phyloP scores from a whole-genome alignment of 352 stramenopile genomes.

The Globisporangium yorkense region DNA sequence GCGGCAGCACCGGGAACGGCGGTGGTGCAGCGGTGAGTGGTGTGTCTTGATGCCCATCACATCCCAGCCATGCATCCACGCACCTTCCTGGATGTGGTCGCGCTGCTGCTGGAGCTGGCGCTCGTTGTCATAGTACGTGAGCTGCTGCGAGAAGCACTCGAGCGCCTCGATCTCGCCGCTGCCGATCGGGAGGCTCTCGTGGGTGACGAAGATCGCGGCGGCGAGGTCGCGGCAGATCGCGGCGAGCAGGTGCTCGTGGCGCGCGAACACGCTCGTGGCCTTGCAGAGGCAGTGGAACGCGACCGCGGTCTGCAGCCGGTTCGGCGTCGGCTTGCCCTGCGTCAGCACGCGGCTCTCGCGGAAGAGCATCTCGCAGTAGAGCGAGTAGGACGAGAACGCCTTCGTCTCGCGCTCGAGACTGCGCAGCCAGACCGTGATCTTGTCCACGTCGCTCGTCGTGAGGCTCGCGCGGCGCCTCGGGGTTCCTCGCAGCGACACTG shows the following conservation, averaged over 20 bases:
- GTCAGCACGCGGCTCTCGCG: constrained; percentile 50
- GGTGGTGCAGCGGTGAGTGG: neutral
- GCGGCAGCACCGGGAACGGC: neutral
- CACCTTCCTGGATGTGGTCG: constrained; percentile 42
- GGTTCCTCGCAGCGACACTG: constrained; percentile 1
- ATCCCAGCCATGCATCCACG: constrained; percentile 2
- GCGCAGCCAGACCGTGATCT: constrained; percentile 60
- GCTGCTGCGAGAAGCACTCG: constrained; percentile 46
- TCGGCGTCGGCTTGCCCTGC: constrained; percentile 56
- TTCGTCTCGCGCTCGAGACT: constrained; percentile 35
- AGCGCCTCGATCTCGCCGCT: constrained; percentile 49
- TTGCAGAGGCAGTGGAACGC: constrained; percentile 73
- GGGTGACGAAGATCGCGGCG: constrained; percentile 52
- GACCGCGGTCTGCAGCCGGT: constrained; percentile 63
- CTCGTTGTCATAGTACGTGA: constrained; percentile 61
- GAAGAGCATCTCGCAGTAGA: constrained; percentile 76
- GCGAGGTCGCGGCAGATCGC: constrained; percentile 58
- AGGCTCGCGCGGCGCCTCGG: constrained; percentile 27
- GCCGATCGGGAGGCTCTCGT: constrained; percentile 18
- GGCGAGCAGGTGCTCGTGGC: constrained; percentile 48
- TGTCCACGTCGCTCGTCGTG: constrained; percentile 34
- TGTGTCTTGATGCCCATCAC: neutral
- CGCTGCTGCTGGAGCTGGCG: constrained; percentile 36
- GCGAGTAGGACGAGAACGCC: constrained; percentile 55
- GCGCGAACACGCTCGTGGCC: constrained; percentile 48